Evolutionary conservation across 176 grass and related monocot species (phyloP).

Genomic region (Coix lacrymajobi): DNA sequence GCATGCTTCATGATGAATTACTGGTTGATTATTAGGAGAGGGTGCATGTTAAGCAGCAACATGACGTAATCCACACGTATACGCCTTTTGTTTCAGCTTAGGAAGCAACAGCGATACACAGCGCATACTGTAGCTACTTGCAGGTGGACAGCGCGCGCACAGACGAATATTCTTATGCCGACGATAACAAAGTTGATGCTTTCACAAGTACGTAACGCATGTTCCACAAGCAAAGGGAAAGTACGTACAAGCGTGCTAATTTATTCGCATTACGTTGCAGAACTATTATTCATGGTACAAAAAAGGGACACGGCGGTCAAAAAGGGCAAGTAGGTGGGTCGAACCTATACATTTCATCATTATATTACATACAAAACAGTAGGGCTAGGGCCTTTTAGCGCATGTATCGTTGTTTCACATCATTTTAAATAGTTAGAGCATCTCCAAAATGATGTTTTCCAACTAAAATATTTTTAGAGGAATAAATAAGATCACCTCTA

Average conservation of each 20-base stretch:
- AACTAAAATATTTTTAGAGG: no score
- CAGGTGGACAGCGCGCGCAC: neutral
- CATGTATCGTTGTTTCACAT: neutral
- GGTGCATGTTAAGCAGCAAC: neutral
- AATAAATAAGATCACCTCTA: no score
- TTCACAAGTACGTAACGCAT: slow-evolving; percentile 2
- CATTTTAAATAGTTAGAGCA: neutral
- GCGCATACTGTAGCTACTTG: no score
- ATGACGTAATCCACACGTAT: neutral
- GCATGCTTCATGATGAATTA: neutral
- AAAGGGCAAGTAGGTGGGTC: neutral
- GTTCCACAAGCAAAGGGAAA: slow-evolving; percentile 7
- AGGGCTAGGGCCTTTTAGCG: neutral
- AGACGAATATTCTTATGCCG: slow-evolving; percentile 1
- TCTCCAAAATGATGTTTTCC: no score
- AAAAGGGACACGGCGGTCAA: neutral
- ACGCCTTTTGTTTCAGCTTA: slow-evolving; percentile 8
- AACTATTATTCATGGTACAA: neutral
- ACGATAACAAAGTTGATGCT: neutral
- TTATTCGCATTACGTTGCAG: neutral
- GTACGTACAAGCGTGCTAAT: neutral
- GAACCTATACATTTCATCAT: neutral
- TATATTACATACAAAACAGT: neutral
- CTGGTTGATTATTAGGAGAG: neutral
- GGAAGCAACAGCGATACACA: neutral